phyloP scores from a whole-genome alignment of 1,284 basidiomycete genomes.

The Inonotus obliquus region DNA sequence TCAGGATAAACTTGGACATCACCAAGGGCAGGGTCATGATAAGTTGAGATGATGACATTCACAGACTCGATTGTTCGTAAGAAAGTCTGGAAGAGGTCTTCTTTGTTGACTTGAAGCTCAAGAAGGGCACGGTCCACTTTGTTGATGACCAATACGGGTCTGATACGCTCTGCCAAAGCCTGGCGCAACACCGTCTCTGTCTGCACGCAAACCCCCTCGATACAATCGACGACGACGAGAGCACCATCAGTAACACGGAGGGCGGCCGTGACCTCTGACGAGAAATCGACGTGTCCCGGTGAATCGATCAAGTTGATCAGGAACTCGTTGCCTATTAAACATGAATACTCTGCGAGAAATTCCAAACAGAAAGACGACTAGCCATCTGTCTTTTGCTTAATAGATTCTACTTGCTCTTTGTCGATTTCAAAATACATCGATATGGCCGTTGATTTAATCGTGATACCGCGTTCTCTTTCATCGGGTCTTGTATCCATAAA shows the following conservation, averaged over 20 bases:
- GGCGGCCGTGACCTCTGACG: slow-evolving; percentile 98
- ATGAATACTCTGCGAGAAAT: slow-evolving; percentile 2
- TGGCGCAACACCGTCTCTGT: slow-evolving; percentile 99
- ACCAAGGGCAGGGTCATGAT: slow-evolving; percentile 92
- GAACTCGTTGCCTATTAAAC: slow-evolving; percentile 80
- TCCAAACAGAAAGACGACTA: slow-evolving; percentile 20
- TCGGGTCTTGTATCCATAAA: slow-evolving; percentile 98
- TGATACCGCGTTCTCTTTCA: slow-evolving; percentile 99
- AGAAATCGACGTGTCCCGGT: slow-evolving; percentile 99
- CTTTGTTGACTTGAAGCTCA: slow-evolving; percentile 97
- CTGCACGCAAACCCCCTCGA: slow-evolving; percentile 99
- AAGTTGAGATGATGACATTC: slow-evolving; percentile 98
- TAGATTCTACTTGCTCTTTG: slow-evolving; percentile 81
- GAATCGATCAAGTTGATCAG: slow-evolving; percentile 99
- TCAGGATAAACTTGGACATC: slow-evolving; percentile 99
- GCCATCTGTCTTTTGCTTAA: slow-evolving; percentile 95
- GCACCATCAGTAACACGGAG: slow-evolving; percentile 99
- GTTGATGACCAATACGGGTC: slow-evolving; percentile 99
- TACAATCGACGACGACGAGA: slow-evolving; percentile 98
- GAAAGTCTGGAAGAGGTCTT: slow-evolving; percentile 98
- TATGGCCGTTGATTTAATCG: slow-evolving; percentile 99
- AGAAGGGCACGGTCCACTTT: slow-evolving; percentile 99
- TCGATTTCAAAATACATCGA: slow-evolving; percentile 99
- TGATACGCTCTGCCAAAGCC: slow-evolving; percentile 97
- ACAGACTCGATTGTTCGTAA: slow-evolving; percentile 96